Base-by-base conservation (phyloP, 192 early-diverging fungal species). In the Rhizophagus clarus region DNA sequence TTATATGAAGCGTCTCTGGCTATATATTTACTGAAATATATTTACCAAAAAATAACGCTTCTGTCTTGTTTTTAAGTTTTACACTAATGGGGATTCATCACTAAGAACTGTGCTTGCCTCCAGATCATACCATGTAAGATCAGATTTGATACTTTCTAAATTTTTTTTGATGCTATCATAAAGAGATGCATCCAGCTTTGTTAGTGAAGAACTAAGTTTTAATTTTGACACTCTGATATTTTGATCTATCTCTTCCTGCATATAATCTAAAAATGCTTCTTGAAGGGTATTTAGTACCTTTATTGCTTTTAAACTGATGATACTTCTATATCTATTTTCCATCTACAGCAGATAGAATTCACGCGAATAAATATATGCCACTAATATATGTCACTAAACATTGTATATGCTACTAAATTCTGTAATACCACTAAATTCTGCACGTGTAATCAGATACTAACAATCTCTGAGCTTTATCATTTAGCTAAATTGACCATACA, bases 71-170 rank as follows among this genome's bases (percentile, higher is more conserved):
- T 9, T 45, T 77, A 2, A 5, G 76, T 51, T 68, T 77, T 68
- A 77, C 20, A 0, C 68, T 22, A 3, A 11, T 4, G 11, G 61
- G 63, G 4, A n/a, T n/a, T 75, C 61, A 24, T 75, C 34, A 32
- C 45, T 78, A 78, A 78, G 6, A 69, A 78, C 47, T 31, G 40
- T 78, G 24, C 47, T 60, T 31, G 45, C 66, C 26, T 64, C 34
- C 9, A 15, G 76, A 67, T 69, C 61, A n/a, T 34, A 40, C 20
- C 66, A 78, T 20, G 66, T 68, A 69, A 78, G 76, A 2, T 78
- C 2, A 14, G 22, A 12, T 31, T 62, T 40, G n/a, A 61, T 40
- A 76, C 34, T 60, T 9, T 76, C 31, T 1, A 76, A 8, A 29
- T 29, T 32, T 76, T 62, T 17, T n/a, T 56, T 76, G 42, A 76